Percentiles rank a stretch among this genome's conserved stretches.
Conservation (phyloP, 179 eudicot genomes). For the Drosera spatulata region DNA sequence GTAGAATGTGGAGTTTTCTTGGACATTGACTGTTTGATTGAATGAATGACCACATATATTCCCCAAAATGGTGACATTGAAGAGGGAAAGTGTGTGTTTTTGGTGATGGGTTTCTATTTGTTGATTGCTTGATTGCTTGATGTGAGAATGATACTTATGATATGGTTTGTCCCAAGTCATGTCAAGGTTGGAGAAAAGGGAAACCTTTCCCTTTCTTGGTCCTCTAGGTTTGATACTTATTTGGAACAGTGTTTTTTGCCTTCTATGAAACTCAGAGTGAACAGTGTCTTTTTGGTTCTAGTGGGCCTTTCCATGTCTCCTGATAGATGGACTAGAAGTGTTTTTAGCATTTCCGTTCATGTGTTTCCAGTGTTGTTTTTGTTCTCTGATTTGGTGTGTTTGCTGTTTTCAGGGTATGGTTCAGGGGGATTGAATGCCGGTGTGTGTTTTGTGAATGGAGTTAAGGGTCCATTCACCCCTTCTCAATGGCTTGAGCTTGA, state of each 20-base stretch:
- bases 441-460: slow-evolving; percentile 35
- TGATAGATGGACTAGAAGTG: too few relatives aligned
- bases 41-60: not conserved
- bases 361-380: not conserved
- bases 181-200: not conserved
- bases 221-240: not conserved
- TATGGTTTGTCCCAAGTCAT: slow-evolving; percentile 7
- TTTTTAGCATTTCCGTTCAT: not conserved
- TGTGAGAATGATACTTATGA: not conserved
- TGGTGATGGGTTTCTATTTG: not conserved
- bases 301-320: too few relatives aligned
- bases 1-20: slow-evolving; percentile 11
- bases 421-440: slow-evolving; percentile 29
- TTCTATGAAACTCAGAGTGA: too few relatives aligned
- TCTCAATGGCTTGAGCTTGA: slow-evolving; percentile 88
- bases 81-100: not conserved
- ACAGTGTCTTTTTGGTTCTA: too few relatives aligned
- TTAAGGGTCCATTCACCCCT: slow-evolving; percentile 65
- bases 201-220: not conserved
- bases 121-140: not conserved
- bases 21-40: not conserved
- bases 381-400: not conserved
- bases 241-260: not conserved
- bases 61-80: not conserved
- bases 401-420: slow-evolving; percentile 32